Evolutionary conservation across 208 protist species (phyloP).

Genomic region (Strigomonas culicis): DNA sequence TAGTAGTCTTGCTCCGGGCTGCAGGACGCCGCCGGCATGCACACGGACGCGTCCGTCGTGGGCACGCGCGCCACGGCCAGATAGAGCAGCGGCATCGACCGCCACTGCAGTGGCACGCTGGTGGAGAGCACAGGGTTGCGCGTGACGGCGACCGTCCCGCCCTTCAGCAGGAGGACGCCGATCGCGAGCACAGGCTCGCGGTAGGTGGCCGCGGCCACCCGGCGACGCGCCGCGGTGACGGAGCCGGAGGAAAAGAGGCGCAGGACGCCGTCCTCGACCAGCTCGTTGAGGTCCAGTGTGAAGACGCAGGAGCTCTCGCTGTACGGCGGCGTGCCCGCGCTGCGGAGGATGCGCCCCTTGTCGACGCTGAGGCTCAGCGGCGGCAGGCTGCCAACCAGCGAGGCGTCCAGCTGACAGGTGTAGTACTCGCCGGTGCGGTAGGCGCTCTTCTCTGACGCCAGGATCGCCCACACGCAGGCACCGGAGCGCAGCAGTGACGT

Average conservation of each 20-base stretch:
- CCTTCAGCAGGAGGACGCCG: conserved; percentile 38
- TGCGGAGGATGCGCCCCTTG: conserved; percentile 9
- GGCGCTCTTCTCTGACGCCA: background rate
- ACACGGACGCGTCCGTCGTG: background rate
- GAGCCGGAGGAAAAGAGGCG: conserved; percentile 51
- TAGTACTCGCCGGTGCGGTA: conserved; percentile 39
- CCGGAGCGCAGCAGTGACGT: conserved; percentile 4
- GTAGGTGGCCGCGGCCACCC: background rate
- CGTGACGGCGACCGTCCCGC: conserved; percentile 35
- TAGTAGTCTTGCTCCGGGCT: conserved; percentile 26
- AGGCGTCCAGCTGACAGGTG: conserved; percentile 4
- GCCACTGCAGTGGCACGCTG: background rate
- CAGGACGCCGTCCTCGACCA: conserved; percentile 18
- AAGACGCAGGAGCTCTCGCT: conserved; percentile 14
- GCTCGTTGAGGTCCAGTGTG: conserved; percentile 31
- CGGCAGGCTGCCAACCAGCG: conserved; percentile 19
- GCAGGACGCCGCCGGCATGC: conserved; percentile 6
- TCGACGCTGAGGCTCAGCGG: conserved; percentile 30
- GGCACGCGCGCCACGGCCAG: conserved; percentile 15
- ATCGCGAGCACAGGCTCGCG: conserved; percentile 41
- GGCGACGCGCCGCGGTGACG: conserved; percentile 14
- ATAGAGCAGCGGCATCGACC: conserved; percentile 22
- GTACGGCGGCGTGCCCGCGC: background rate
- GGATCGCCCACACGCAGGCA: conserved; percentile 21
- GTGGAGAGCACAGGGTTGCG: conserved; percentile 11